Evolutionary conservation across 352 stramenopile genomes (phyloP).

Genomic region (Phytophthora rubi): DNA sequence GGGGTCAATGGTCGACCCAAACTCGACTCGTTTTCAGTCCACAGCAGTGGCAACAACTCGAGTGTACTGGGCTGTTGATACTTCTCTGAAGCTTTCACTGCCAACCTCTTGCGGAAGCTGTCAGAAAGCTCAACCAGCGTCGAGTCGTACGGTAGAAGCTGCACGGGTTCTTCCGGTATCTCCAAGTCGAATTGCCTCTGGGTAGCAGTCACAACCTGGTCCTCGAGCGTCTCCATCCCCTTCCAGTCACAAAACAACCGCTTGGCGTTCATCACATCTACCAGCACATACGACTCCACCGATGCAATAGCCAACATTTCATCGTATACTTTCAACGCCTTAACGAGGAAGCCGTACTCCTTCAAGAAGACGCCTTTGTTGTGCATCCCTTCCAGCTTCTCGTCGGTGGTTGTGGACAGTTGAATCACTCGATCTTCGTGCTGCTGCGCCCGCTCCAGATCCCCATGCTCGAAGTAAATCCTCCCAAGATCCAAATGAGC

Average conservation of each 20-base stretch:
- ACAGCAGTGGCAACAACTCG: conserved; percentile 33
- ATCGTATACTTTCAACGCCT: conserved; percentile 52
- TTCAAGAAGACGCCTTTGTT: conserved; percentile 84
- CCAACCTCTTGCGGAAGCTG: conserved; percentile 52
- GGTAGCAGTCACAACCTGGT: conserved; percentile 43
- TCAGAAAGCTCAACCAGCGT: conserved; percentile 67
- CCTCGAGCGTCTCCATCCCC: conserved; percentile 52
- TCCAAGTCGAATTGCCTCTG: conserved; percentile 24
- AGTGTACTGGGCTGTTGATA: conserved; percentile 54
- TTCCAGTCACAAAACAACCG: conserved; percentile 73
- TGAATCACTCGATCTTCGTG: conserved; percentile 56
- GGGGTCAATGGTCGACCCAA: conserved; percentile 29
- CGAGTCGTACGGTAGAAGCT: conserved; percentile 76
- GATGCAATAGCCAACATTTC: conserved; percentile 48
- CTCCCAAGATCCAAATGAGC: conserved; percentile 63
- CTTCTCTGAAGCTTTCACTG: conserved; percentile 29
- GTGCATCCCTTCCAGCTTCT: conserved; percentile 49
- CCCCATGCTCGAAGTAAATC: conserved; percentile 56
- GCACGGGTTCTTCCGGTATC: conserved; percentile 1
- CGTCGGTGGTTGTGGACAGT: conserved; percentile 1
- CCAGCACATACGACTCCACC: conserved; percentile 44
- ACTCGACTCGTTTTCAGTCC: conserved; percentile 11
- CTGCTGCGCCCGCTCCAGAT: conserved; percentile 45
- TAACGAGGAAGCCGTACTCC: conserved; percentile 41
- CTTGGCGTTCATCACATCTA: conserved; percentile 56